phyloP scores from a whole-genome alignment of 2,329 filamentous ascomycete genomes.

The Epichloe sp. region DNA sequence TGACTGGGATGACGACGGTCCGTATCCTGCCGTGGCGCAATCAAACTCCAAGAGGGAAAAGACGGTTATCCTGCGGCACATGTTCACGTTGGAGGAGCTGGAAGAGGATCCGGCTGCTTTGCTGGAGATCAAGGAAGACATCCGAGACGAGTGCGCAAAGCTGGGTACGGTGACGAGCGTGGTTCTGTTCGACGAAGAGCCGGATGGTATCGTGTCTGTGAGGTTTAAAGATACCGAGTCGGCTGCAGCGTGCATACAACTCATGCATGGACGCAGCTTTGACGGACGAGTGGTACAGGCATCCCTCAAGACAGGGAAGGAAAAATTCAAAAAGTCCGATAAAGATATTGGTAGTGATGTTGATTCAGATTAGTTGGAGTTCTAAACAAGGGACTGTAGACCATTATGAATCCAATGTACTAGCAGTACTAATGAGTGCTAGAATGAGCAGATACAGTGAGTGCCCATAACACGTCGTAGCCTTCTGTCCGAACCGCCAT shows the following conservation, averaged over 20 bases:
- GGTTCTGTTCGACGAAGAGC: slow-evolving; percentile 76
- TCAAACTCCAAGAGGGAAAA: slow-evolving; percentile 52
- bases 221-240: slow-evolving; percentile 61
- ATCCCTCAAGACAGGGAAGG: slow-evolving; percentile 54
- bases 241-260: slow-evolving; percentile 57
- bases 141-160: slow-evolving; percentile 79
- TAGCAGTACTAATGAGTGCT: background rate
- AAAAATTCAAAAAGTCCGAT: slow-evolving; percentile 60
- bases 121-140: slow-evolving; percentile 88
- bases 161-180: slow-evolving; percentile 83
- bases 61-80: slow-evolving; percentile 76
- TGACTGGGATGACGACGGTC: slow-evolving; percentile 90
- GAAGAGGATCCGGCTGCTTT: slow-evolving; percentile 73
- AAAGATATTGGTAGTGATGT: slow-evolving; percentile 34
- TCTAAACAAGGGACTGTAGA: too few relatives aligned
- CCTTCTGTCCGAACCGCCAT: too few relatives aligned
- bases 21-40: slow-evolving; percentile 32
- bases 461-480: too few relatives aligned
- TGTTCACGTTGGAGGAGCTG: slow-evolving; percentile 80
- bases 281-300: slow-evolving; percentile 60
- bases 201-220: slow-evolving; percentile 73
- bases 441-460: too few relatives aligned
- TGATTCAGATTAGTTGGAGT: slow-evolving; percentile 16
- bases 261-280: slow-evolving; percentile 74
- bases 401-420: background rate